Conservation (phyloP, 1,139 yeast genomes). For the Scheffersomyces lignicola region DNA sequence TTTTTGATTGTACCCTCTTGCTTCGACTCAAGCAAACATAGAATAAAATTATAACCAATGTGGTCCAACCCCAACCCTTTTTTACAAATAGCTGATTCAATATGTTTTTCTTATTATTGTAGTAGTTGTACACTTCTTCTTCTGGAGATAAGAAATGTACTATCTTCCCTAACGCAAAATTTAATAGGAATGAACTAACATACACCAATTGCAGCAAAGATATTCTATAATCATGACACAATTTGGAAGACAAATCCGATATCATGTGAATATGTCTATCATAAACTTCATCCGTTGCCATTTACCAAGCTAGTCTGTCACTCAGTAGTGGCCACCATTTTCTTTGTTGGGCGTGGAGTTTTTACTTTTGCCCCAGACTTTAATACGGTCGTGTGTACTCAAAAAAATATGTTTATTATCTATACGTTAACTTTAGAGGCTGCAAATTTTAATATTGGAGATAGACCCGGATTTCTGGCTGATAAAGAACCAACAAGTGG, state of each 20-base stretch:
- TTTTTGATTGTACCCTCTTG: conserved; percentile 2
- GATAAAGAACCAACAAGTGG: conserved; percentile 33
- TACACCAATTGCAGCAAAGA: conserved; percentile 24
- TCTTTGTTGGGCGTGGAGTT: conserved; percentile 1
- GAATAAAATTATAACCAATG: conserved; percentile 33
- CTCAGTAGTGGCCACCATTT: conserved; percentile 1
- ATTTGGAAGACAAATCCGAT: conserved; percentile 6
- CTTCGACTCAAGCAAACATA: conserved; percentile 19
- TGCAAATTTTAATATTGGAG: conserved; percentile 19
- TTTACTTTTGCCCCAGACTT: conserved; percentile 1
- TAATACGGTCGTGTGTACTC: background rate
- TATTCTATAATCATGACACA: conserved; percentile 12
- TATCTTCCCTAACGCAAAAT: conserved; percentile 32
- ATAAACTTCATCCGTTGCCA: conserved; percentile 13
- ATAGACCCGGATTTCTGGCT: conserved; percentile 16
- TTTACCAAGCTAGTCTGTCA: background rate
- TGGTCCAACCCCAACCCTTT: conserved; percentile 93
- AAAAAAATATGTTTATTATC: background rate
- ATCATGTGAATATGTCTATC: conserved; percentile 19
- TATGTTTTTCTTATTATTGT: conserved; percentile 62
- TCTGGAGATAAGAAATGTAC: conserved; percentile 34
- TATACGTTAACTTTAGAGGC: conserved; percentile 22
- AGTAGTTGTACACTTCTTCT: conserved; percentile 51
- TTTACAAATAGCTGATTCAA: conserved; percentile 78
- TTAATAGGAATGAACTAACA: conserved; percentile 29